phyloP scores from a whole-genome alignment of 139 green algal genomes.

The Volvox africanus region DNA sequence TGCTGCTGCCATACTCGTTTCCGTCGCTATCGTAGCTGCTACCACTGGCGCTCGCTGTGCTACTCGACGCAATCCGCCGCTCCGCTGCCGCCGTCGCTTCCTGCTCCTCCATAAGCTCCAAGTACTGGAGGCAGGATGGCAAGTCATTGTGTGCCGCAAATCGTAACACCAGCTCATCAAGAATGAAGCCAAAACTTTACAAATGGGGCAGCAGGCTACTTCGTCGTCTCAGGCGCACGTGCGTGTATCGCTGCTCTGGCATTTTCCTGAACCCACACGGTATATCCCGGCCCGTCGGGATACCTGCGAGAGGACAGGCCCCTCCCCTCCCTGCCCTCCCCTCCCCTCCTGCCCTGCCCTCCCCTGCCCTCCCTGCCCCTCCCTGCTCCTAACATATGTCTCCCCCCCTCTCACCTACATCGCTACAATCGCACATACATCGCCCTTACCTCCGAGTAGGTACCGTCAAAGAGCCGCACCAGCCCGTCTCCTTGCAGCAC shows the following conservation, averaged over 20 bases:
- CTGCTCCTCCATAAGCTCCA: constrained; percentile 59
- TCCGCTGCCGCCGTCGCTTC: constrained; percentile 10
- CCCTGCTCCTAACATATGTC: too few species aligned
- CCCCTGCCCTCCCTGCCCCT: too few species aligned
- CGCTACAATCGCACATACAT: background rate
- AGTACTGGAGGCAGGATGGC: constrained; percentile 52
- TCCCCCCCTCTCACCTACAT: too few species aligned
- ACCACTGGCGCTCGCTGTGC: constrained; percentile 37
- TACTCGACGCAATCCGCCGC: constrained; percentile 11
- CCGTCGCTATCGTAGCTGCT: background rate
- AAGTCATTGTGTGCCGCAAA: too few species aligned
- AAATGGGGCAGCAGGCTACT: too few species aligned
- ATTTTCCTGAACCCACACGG: background rate
- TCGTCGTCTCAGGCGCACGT: too few species aligned
- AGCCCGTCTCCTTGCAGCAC: constrained; percentile 80
- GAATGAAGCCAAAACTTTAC: too few species aligned
- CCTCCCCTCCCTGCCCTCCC: background rate
- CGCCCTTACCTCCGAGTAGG: constrained; percentile 66
- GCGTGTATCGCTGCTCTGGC: background rate
- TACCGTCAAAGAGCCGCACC: constrained; percentile 76
- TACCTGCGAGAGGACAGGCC: too few species aligned
- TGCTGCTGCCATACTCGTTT: background rate
- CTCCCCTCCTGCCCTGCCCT: too few species aligned
- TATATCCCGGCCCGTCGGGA: too few species aligned
- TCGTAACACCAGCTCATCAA: too few species aligned